Conservation (phyloP, 2,329 filamentous ascomycete species). For the Graphiopsis chlorocephala region DNA sequence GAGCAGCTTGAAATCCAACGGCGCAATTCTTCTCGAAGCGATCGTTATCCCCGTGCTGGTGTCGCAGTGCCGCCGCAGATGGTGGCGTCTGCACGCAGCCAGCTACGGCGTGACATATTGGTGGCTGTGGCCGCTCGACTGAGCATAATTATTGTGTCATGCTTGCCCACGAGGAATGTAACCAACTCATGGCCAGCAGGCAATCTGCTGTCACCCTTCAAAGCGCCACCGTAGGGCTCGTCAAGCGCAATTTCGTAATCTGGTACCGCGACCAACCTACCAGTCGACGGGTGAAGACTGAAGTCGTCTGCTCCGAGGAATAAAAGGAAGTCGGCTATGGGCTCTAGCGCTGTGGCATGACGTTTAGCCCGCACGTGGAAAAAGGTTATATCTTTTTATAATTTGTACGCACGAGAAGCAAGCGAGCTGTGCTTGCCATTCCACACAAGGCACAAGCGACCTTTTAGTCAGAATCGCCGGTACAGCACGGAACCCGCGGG, state of each 20-base stretch:
- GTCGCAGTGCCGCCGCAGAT: neutral
- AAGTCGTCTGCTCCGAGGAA: neutral
- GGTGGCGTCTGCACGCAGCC: neutral
- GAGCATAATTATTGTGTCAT: neutral
- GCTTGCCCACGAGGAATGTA: conserved; percentile 3
- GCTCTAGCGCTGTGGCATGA: conserved; percentile 1
- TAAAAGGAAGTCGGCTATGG: neutral
- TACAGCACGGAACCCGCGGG: neutral
- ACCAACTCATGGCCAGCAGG: neutral
- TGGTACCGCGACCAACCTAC: neutral
- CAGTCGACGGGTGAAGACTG: neutral
- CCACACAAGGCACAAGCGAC: neutral
- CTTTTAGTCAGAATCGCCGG: neutral
- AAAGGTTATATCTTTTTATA: conserved; percentile 4
- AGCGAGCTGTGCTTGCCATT: neutral
- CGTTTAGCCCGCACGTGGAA: conserved; percentile 2
- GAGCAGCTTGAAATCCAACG: neutral
- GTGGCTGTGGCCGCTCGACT: neutral
- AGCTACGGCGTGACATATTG: conserved; percentile 3
- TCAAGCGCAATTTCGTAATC: neutral
- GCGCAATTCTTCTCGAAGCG: conserved; percentile 6
- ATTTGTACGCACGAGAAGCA: neutral
- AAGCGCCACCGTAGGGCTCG: neutral
- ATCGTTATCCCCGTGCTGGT: neutral
- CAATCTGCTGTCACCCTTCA: neutral